These are phyloP conservation scores for Silene vulgaris DNA, from an alignment of 179 eudicot species.

Conservation along the genomic window DNA sequence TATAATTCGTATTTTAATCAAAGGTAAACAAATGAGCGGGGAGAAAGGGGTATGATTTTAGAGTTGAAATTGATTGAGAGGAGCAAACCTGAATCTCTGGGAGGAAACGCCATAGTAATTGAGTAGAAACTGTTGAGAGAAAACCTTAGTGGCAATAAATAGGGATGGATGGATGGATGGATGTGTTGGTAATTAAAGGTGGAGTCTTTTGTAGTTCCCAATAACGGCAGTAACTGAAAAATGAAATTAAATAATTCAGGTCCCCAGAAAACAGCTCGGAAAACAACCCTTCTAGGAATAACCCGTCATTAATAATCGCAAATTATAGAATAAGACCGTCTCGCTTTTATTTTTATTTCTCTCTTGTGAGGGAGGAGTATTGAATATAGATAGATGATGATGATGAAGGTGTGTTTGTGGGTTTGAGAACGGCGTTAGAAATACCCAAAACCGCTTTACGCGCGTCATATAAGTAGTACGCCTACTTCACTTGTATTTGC, in stretches of 20 bases:
- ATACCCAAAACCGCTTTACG: constrained; percentile 18
- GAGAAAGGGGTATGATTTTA: too few relatives aligned
- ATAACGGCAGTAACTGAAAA: constrained; percentile 19
- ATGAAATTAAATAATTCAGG: background rate
- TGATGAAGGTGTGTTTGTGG: background rate
- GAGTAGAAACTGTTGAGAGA: background rate
- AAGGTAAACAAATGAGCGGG: background rate
- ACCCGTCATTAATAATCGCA: background rate
- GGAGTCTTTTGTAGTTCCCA: constrained; percentile 17
- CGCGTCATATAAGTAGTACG: constrained; percentile 24
- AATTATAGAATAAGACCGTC: too few relatives aligned
- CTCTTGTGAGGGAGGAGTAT: too few relatives aligned
- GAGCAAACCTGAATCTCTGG: constrained; percentile 26
- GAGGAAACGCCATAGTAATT: constrained; percentile 30
- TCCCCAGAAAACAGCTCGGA: constrained; percentile 6
- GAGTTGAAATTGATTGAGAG: too few relatives aligned
- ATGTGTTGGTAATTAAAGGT: constrained; percentile 16
- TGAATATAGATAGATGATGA: background rate
- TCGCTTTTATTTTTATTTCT: too few relatives aligned
- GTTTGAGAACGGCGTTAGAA: constrained; percentile 23
- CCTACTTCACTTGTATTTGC: too few relatives aligned
- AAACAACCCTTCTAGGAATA: background rate
- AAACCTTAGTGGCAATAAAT: constrained; percentile 10
- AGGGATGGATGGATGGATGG: background rate
- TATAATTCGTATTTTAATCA: too few relatives aligned